A percentile compares a stretch with the other conserved stretches of the same genome.
These are phyloP conservation scores for Penicillium oxalicum DNA, from an alignment of 2,329 filamentous ascomycete species.

Conservation along the genomic window DNA sequence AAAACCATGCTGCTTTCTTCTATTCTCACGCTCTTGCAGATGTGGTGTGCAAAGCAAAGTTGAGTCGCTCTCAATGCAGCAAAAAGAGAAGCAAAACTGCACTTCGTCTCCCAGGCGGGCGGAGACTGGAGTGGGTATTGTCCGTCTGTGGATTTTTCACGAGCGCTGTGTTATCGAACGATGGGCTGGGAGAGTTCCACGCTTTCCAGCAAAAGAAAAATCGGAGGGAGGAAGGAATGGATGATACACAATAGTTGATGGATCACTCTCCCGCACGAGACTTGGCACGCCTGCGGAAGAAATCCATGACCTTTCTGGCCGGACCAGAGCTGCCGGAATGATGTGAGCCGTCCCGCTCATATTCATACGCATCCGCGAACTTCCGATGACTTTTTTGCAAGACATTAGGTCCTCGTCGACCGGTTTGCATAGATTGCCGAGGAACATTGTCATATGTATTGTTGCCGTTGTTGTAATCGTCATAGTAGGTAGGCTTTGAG, in stretches of 20 bases:
- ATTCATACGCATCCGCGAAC: conserved; percentile 84
- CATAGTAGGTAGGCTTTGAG: conserved; percentile 40
- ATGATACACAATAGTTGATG: conserved; percentile 18
- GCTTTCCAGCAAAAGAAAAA: not conserved
- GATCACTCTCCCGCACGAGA: conserved; percentile 52
- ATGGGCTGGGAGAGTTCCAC: not conserved
- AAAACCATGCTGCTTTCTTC: conserved; percentile 31
- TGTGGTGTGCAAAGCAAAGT: conserved; percentile 6
- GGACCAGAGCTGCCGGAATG: conserved; percentile 80
- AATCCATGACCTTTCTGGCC: conserved; percentile 93
- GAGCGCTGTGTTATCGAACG: not conserved
- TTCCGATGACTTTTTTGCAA: conserved; percentile 79
- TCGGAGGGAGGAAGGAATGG: not conserved
- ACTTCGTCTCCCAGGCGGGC: conserved; percentile 10
- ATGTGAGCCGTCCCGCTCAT: conserved; percentile 53
- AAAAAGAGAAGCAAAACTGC: conserved; percentile 2
- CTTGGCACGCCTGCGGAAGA: conserved; percentile 83
- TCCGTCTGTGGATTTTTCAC: conserved; percentile 12
- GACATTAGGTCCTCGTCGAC: conserved; percentile 49
- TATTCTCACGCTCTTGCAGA: conserved; percentile 7
- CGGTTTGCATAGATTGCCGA: conserved; percentile 40
- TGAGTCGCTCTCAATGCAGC: conserved; percentile 6
- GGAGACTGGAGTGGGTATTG: conserved; percentile 5
- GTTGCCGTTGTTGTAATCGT: conserved; percentile 44
- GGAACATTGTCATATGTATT: conserved; percentile 36